Evolutionary conservation across 768 basidiomycete species (phyloP), one percentile per base, ranked within the genome.

Genomic region (Phanerochaete sordida): DNA sequence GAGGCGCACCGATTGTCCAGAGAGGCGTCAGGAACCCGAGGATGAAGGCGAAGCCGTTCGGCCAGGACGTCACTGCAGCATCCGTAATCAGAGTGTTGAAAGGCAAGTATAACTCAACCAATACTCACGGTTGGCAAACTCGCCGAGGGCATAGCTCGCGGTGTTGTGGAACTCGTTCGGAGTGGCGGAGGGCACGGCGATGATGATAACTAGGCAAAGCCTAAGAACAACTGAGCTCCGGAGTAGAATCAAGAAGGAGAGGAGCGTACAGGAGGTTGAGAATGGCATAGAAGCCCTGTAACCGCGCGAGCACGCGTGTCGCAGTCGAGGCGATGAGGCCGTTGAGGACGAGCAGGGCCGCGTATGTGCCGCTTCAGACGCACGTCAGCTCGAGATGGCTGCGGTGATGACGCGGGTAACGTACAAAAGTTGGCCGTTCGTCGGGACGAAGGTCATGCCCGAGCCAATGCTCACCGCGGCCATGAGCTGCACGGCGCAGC

Each of bases 121-220:
- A 27, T 6, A 61, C 70, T 21, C 35, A 73, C 76, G 54, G 58
- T 79, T 80, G 13, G 69, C 71, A 57, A 77, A 79, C 52, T 71
- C 71, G 0, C 75, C 76, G 26, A 80, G 68, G 28, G 76, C 79
- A 56, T 74, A 80, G 0, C 68, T 68, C 0, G 76, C 76, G n/a
- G 66, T 69, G 62, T 81, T 81, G 52, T 65, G 69, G 56, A 77
- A 72, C 46, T 76, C 72, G 15, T 64, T 68, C 0, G 77, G 77
- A 1, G 77, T 75, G 1, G 77, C 72, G 8, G 72, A 70, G 16
- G 79, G 79, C 0, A 81, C 69, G 0, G 76, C 78, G 39, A 93
- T 81, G 56, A 92, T 86, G 8, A 90, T 79, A 1, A 81, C 84
- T 6, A 88, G 67, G 64, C 83, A 86, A 21, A 88, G 72, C 24